These are phyloP conservation scores for Rutstroemia sp. DNA, from an alignment of 2,329 filamentous ascomycete genomes.

Conservation along the genomic window DNA sequence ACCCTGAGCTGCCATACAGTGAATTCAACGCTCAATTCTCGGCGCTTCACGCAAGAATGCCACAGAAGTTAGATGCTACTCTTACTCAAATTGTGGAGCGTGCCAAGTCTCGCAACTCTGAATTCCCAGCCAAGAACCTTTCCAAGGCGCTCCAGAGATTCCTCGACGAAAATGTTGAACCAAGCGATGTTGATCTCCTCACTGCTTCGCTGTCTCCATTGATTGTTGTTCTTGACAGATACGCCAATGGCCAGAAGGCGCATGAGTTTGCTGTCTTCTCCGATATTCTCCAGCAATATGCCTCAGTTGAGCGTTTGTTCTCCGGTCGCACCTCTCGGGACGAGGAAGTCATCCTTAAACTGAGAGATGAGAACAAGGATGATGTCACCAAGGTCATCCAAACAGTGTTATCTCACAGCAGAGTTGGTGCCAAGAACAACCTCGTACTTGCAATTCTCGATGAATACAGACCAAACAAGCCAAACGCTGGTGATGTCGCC, in stretches of 20 bases:
- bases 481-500: slow-evolving; percentile 77
- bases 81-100: slow-evolving; percentile 83
- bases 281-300: slow-evolving; percentile 73
- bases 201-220: slow-evolving; percentile 69
- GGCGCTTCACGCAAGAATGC: slow-evolving; percentile 95
- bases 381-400: slow-evolving; percentile 79
- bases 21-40: slow-evolving; percentile 96
- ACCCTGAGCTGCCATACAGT: slow-evolving; percentile 87
- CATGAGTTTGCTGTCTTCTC: slow-evolving; percentile 83
- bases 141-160: slow-evolving; percentile 81
- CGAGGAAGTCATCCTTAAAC: slow-evolving; percentile 86
- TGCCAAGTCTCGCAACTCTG: slow-evolving; percentile 65
- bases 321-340: slow-evolving; percentile 77
- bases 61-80: slow-evolving; percentile 77
- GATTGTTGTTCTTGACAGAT: slow-evolving; percentile 68
- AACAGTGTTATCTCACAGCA: slow-evolving; percentile 87
- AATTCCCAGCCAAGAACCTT: slow-evolving; percentile 89
- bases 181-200: slow-evolving; percentile 65
- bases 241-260: slow-evolving; percentile 80
- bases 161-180: slow-evolving; percentile 74
- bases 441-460: slow-evolving; percentile 86
- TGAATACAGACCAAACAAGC: slow-evolving; percentile 91
- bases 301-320: slow-evolving; percentile 78
- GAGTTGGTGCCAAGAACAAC: slow-evolving; percentile 89
- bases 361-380: slow-evolving; percentile 95